These are phyloP conservation scores for Solanum lycopersicoides DNA, from an alignment of 257 asterid genomes.

Conservation along the genomic window DNA sequence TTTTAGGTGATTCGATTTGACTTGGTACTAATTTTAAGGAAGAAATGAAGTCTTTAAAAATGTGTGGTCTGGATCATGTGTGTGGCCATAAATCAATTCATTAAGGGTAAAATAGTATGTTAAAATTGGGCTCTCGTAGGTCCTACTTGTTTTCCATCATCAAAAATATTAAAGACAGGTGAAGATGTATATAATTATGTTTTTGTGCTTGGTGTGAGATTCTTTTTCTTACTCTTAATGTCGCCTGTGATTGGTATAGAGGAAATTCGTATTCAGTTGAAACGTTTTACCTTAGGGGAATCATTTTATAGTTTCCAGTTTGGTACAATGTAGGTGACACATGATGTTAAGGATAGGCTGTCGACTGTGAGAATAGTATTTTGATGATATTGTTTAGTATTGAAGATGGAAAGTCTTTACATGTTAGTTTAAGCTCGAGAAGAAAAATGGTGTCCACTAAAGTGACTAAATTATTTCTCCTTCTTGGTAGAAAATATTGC, in stretches of 20 bases:
- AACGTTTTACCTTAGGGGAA: neutral
- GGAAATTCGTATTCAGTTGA: neutral
- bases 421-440: neutral
- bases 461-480: no score
- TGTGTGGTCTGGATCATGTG: neutral
- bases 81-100: neutral
- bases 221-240: neutral
- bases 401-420: neutral
- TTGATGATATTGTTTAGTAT: neutral
- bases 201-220: neutral
- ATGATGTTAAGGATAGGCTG: neutral
- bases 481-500: neutral
- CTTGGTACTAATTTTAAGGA: neutral
- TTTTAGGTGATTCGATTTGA: neutral
- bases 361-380: neutral
- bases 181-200: neutral
- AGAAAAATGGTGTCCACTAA: neutral
- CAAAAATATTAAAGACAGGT: neutral
- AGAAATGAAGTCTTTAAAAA: neutral
- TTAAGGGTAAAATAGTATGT: neutral
- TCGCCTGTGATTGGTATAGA: neutral
- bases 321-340: neutral
- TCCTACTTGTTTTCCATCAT: neutral
- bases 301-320: neutral
- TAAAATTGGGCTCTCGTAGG: neutral